Conservation (phyloP, 306 rosid species). For the Mimosa bimucronata region DNA sequence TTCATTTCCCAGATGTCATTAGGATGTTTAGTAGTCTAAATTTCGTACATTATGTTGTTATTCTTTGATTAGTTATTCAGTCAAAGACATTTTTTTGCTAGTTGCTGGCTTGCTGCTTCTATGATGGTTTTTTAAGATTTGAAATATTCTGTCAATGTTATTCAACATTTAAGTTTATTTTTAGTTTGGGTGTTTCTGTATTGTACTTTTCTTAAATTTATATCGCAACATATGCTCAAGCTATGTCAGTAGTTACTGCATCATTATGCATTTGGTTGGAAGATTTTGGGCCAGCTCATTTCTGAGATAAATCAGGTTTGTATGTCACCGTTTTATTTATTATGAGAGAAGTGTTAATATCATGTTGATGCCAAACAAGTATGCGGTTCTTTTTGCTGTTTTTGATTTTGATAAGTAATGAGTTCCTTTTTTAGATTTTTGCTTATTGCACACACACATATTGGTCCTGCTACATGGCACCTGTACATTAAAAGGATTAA, state of each 20-base stretch:
- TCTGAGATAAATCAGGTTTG: conserved; percentile 62
- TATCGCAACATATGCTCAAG: conserved; percentile 31
- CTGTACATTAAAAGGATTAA: too few relatives aligned
- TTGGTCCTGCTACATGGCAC: too few relatives aligned
- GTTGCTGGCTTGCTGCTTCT: background rate
- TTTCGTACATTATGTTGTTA: conserved; percentile 19
- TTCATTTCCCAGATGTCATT: conserved; percentile 16
- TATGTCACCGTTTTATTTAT: conserved; percentile 22
- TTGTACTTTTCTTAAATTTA: conserved; percentile 23
- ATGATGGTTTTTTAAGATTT: conserved; percentile 18
- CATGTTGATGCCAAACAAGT: background rate
- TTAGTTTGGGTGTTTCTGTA: background rate
- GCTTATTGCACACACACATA: too few relatives aligned
- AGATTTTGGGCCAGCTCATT: conserved; percentile 53
- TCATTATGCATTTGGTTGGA: conserved; percentile 57
- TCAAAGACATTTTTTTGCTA: conserved; percentile 11
- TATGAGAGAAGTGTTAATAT: conserved; percentile 15
- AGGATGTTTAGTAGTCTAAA: background rate
- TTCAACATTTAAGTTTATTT: conserved; percentile 7
- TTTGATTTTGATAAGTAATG: background rate
- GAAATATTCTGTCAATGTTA: background rate
- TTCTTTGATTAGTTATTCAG: background rate
- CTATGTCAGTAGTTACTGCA: conserved; percentile 44
- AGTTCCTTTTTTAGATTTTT: background rate
- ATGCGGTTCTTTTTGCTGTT: background rate